Evolutionary conservation across 257 asterid genomes (phyloP), one percentile per base, ranked within the genome.

Genomic region (Parsonsia alboflavescens): DNA sequence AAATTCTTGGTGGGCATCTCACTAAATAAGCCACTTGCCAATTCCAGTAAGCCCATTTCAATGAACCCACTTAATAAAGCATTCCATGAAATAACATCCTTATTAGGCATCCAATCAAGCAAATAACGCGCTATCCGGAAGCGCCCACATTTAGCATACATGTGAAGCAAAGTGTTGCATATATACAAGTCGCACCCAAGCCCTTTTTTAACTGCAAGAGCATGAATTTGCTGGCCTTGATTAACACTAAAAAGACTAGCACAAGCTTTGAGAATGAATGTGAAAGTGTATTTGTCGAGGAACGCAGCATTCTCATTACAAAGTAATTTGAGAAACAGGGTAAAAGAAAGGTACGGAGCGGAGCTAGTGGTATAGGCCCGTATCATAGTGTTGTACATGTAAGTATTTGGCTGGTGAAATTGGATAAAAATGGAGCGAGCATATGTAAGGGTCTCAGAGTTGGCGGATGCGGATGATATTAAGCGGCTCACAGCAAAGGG

Each of bases 221-320:
- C 82, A 45, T 84, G 84, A 71, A 84, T 62, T 63, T 81, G 84
- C 50, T 75, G 65, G 50, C 82, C 86, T 71, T 62, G 59, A 50
- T 58, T 65, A 28, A 71, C 50, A 54, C 71, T 72, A 41, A 65
- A 70, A 46, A 75, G 66, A 75, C 70, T 42, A 68, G 82, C 82
- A 74, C 88, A 84, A 64, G 84, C 86, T 72, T 81, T 84, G 58
- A 84, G 79, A 64, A 79, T 16, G 54, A 84, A 84, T 17, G 88
- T 84, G 70, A 79, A 81, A 64, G 77, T 84, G 65, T 71, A 82
- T 63, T 82, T 81, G 65, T 84, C 84, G 2, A 84, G 82, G 44
- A 64, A 68, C 48, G 78, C 63, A 13, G 77, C 19, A 39, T 39
- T 21, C 6, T 68, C 77, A 70, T 81, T 77, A 22, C 24, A 53